Conservation (phyloP, 179 eudicot genomes). For the Silene noctiflora region DNA sequence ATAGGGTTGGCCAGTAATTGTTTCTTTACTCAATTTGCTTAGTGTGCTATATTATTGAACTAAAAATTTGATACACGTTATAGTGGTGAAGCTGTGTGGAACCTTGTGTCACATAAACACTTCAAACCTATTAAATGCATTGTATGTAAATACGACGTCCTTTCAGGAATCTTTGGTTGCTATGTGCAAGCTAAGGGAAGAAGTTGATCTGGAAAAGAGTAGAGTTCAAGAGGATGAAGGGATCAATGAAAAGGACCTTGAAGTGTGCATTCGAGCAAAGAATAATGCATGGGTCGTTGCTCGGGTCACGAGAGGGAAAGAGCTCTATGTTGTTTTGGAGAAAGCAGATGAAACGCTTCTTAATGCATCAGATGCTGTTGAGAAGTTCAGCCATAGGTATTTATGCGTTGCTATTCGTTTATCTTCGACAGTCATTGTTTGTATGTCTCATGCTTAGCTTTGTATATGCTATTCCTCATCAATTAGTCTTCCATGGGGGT, state of each 20-base stretch:
- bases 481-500: background rate
- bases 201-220: conserved; percentile 74
- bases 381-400: conserved; percentile 88
- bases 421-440: background rate
- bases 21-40: no score
- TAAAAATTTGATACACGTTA: no score
- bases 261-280: conserved; percentile 74
- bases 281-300: conserved; percentile 95
- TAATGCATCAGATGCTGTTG: conserved; percentile 84
- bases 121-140: no score
- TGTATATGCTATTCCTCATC: background rate
- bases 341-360: conserved; percentile 91
- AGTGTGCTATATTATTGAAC: no score
- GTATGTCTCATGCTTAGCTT: background rate
- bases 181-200: conserved; percentile 77
- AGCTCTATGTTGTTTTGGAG: conserved; percentile 90
- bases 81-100: no score
- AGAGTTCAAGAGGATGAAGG: conserved; percentile 51
- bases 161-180: conserved; percentile 85
- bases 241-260: conserved; percentile 65
- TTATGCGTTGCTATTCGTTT: background rate
- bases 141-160: no score
- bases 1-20: no score
- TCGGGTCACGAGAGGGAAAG: conserved; percentile 73
- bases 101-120: no score